These are phyloP conservation scores for Microcyclospora pomicola DNA, from an alignment of 2,329 filamentous ascomycete genomes.

Conservation along the genomic window DNA sequence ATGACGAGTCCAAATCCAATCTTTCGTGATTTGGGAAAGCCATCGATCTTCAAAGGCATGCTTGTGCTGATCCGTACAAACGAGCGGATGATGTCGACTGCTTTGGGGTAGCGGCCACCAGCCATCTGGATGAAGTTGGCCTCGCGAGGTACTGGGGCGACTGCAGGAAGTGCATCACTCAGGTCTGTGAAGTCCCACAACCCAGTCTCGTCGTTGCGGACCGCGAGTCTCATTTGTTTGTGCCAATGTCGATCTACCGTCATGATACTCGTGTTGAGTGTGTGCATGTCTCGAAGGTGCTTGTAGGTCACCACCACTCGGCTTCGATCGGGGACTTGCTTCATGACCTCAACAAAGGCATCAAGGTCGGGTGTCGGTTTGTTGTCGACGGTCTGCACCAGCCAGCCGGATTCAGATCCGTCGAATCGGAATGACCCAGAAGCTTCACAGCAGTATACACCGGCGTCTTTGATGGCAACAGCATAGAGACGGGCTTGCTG, in stretches of 20 bases:
- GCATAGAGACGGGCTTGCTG: constrained; percentile 95
- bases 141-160: constrained; percentile 56
- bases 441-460: constrained; percentile 89
- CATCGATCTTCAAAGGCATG: constrained; percentile 92
- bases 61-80: constrained; percentile 88
- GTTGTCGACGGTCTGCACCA: constrained; percentile 84
- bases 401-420: constrained; percentile 79
- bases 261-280: constrained; percentile 81
- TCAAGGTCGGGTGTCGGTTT: constrained; percentile 79
- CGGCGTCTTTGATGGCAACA: constrained; percentile 60
- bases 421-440: constrained; percentile 92
- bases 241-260: constrained; percentile 94
- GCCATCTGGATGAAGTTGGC: constrained; percentile 88
- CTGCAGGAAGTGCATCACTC: constrained; percentile 62
- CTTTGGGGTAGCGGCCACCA: constrained; percentile 73
- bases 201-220: constrained; percentile 78
- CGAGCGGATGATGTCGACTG: constrained; percentile 85
- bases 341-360: constrained; percentile 83
- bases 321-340: constrained; percentile 63
- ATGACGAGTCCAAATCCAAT: constrained; percentile 96
- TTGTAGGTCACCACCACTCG: constrained; percentile 91
- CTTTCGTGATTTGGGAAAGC: constrained; percentile 89
- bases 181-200: constrained; percentile 91
- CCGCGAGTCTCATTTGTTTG: constrained; percentile 81
- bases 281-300: constrained; percentile 88